Evolutionary conservation across 1,284 basidiomycete species (phyloP), one percentile per base, ranked within the genome.

Genomic region (Leccinum variabile): DNA sequence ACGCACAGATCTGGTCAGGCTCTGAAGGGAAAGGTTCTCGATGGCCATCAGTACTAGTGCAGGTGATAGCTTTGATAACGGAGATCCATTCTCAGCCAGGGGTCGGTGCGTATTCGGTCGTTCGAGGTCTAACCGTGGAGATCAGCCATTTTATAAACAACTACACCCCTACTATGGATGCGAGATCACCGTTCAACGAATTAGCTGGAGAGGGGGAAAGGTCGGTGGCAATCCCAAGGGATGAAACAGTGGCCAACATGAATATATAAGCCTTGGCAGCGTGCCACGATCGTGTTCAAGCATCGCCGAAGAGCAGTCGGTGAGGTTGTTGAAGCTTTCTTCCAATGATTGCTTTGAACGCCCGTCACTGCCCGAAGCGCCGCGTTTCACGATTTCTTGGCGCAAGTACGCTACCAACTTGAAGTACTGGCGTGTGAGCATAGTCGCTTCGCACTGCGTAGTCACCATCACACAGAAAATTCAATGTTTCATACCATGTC

Each of bases 401-500:
- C 83, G 79, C 65, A 95, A 76, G 76, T 93, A 97, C 57, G 86
- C 84, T 5, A 90, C 75, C 9, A 18, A 18, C 18, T 18, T 18
- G 18, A 96, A 25, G 25, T 25, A 25, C 25, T 25, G 25, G 76
- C 1, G 87, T 85, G n/a, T 83, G 79, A 1, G 86, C 83, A 71
- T 95, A 96, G 66, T 92, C 88, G 22, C 85, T 83, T 50, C 95
- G 87, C 14, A 95, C 86, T 10, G 83, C 78, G 66, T 85, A 88
- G 61, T 92, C 87, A 22, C 79, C 75, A 69, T 96, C 92, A 72
- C 91, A 94, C 6, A 97, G 77, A 28, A 96, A 80, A 56, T 88
- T 89, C 52, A 97, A 75, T 1, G 93, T 95, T 65, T 95, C 94
- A 72, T 94, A 91, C 91, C 93, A 96, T 44, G 91, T 84, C 70